Conservation (phyloP, 1,284 basidiomycete genomes). For the Takashimella koratensis region DNA sequence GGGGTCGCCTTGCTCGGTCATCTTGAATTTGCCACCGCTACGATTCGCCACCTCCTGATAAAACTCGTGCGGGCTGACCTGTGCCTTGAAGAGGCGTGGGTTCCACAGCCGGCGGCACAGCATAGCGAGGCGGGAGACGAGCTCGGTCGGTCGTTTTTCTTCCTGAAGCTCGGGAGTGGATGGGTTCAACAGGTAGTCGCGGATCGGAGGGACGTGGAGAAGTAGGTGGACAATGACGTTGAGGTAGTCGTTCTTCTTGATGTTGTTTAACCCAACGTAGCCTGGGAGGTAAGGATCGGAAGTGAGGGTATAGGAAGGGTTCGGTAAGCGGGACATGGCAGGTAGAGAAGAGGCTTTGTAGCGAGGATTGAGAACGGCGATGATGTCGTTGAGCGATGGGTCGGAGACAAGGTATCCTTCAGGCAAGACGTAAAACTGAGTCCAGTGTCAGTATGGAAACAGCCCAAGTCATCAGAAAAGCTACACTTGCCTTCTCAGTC, state of each 20-base stretch:
- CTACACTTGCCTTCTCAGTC: slow-evolving; percentile 72
- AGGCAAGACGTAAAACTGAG: slow-evolving; percentile 92
- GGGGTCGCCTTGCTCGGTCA: slow-evolving; percentile 92
- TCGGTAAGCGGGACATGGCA: slow-evolving; percentile 57
- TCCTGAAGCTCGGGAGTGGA: slow-evolving; percentile 51
- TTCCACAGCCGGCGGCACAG: slow-evolving; percentile 95
- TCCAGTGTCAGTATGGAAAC: no score
- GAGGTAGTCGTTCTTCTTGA: slow-evolving; percentile 94
- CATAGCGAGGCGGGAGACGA: slow-evolving; percentile 78
- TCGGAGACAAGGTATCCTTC: slow-evolving; percentile 95
- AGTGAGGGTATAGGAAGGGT: slow-evolving; percentile 71
- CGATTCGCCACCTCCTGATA: slow-evolving; percentile 90
- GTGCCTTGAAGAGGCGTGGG: slow-evolving; percentile 89
- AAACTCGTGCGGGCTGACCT: slow-evolving; percentile 97
- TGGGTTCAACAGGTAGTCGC: slow-evolving; percentile 79
- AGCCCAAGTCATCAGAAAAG: no score
- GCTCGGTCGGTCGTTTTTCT: slow-evolving; percentile 56
- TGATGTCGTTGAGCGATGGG: slow-evolving; percentile 90
- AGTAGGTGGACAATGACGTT: slow-evolving; percentile 95
- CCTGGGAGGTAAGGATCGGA: slow-evolving; percentile 83
- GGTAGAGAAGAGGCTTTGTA: slow-evolving; percentile 57
- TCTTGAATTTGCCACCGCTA: slow-evolving; percentile 80
- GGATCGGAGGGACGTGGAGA: slow-evolving; percentile 82
- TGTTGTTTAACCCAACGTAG: slow-evolving; percentile 95
- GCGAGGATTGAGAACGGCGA: slow-evolving; percentile 80